Conservation (phyloP, 169 alveolate species). For the Plasmodium malariae region DNA sequence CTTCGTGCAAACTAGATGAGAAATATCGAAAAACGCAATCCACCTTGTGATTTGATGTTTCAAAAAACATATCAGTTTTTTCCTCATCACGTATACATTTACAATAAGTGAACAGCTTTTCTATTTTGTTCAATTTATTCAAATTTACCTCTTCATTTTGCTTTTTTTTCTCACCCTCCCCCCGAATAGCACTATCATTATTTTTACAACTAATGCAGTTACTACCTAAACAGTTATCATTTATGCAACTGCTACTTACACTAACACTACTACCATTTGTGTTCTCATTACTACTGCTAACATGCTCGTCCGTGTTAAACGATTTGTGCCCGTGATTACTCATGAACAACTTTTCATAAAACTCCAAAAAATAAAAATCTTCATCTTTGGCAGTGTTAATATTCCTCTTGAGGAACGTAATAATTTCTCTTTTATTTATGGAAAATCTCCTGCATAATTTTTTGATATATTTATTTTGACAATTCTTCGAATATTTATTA, state of each 20-base stretch:
- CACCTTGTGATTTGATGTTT: constrained; percentile 22
- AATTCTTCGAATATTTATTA: constrained; percentile 50
- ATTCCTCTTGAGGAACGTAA: background rate
- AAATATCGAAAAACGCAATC: constrained; percentile 65
- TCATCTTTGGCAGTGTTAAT: constrained; percentile 11
- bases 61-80: constrained; percentile 32
- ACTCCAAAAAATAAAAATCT: constrained; percentile 42
- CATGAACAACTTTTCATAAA: constrained; percentile 37
- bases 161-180: no score
- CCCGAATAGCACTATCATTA: no score
- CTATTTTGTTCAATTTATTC: constrained; percentile 17
- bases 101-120: constrained; percentile 28
- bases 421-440: constrained; percentile 18
- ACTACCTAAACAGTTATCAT: no score
- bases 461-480: constrained; percentile 40
- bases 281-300: no score
- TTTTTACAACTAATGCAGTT: no score
- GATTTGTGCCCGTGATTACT: no score
- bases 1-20: constrained; percentile 48
- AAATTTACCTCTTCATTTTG: background rate
- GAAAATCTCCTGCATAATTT: constrained; percentile 21
- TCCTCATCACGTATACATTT: constrained; percentile 17
- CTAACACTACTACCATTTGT: no score
- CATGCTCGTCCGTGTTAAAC: no score
- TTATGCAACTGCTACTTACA: no score